Percentiles rank a stretch among this genome's conserved stretches.
Evolutionary conservation across 305 asterid genomes (phyloP).

Genomic region (Rubia balearica): DNA sequence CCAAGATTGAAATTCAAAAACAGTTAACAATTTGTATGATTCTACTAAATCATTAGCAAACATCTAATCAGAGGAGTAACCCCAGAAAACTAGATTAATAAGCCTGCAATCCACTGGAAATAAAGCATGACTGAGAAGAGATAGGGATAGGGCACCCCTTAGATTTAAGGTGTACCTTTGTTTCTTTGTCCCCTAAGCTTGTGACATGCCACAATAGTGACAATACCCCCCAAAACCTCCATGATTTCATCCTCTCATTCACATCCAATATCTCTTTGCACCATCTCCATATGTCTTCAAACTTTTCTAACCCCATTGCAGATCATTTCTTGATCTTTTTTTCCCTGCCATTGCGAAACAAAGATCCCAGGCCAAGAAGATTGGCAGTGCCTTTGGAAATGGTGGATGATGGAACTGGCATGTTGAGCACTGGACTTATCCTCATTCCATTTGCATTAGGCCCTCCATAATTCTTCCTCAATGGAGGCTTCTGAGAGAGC

Average conservation of each 20-base stretch:
- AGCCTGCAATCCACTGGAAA: neutral
- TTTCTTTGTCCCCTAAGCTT: neutral
- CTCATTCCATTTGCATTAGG: conserved; percentile 24
- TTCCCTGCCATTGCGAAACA: conserved; percentile 33
- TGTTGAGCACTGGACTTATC: conserved; percentile 32
- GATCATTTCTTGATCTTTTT: conserved; percentile 30
- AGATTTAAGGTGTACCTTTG: conserved; percentile 2
- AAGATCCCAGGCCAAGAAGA: conserved; percentile 39
- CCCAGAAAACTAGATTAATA: neutral
- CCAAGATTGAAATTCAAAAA: neutral
- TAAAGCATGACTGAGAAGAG: neutral
- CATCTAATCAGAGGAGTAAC: neutral
- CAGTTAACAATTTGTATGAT: conserved; percentile 3
- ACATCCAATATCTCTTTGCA: conserved; percentile 9
- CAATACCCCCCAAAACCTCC: neutral
- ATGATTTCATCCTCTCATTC: neutral
- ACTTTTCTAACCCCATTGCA: neutral
- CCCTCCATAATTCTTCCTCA: conserved; percentile 28
- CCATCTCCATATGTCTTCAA: neutral
- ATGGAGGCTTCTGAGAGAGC: conserved; percentile 34
- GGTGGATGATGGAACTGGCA: conserved; percentile 34
- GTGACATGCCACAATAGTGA: neutral
- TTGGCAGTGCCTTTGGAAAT: conserved; percentile 33
- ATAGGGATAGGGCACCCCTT: neutral
- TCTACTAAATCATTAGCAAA: conserved; percentile 1